Base-by-base conservation (phyloP, 2,329 filamentous ascomycete species). In the Clarireedia paspali region DNA sequence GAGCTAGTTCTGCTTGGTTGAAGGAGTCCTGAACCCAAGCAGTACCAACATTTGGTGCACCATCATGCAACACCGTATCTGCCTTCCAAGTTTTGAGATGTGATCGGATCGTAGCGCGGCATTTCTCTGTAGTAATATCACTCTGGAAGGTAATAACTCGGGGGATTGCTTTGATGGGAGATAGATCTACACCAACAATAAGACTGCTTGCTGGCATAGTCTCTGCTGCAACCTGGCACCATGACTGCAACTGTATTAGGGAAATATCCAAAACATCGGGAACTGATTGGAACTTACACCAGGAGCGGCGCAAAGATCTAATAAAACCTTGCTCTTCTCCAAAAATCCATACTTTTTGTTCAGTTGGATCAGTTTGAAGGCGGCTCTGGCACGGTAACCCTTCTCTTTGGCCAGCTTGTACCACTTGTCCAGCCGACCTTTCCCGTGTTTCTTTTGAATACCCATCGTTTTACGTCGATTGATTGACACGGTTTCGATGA, bases 261-360 rank as follows among this genome's bases (percentile, higher is more conserved):
- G 55, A 15, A 27, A 30, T 36, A 17, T 10, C 2, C 17, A 56
- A 12, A 14, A 23, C 4, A 34, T 24, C 9, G 17, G n/a, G 27
- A 17, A n/a, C 48, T n/a, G 17, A 51, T 34, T 24, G 34, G 10
- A 34, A 78, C 84, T 70, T 78, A 89, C 87, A 73, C 94, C 94
- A 34, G 94, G 94, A 20, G 94, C 94, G 63, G 94, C 94, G 75
- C 94, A 99, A 70, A 99, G 87, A 85, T 99, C 95, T 71, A 99
- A 79, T 59, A 96, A 77, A 67, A 97, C 94, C 77, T 89, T 95
- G 74, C 90, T 95, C 78, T 95, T 92, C 73, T 97, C 91, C 65
- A 99, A 78, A 73, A 99, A 99, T 64, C 90, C 89, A 87, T 95
- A 99, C 72, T 96, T 97, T 75, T 97, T 96, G 77, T 99, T 99